Percentiles rank a stretch among this genome's conserved stretches.
phyloP scores from a whole-genome alignment of 2,329 filamentous ascomycete genomes.

The Apiospora kogelbergensis region DNA sequence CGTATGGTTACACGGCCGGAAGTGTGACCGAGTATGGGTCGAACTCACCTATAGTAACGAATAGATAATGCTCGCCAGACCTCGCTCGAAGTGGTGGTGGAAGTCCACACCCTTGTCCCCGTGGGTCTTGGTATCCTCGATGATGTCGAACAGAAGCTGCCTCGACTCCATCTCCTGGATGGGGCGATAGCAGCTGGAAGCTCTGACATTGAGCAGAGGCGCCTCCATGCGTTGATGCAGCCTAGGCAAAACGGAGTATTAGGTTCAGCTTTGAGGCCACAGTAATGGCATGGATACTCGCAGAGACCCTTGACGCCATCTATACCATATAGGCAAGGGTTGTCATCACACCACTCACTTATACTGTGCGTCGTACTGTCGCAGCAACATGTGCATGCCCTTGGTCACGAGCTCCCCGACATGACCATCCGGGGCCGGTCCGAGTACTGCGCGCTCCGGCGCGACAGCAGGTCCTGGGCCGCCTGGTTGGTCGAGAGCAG shows the following conservation, averaged over 20 bases:
- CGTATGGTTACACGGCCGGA: neutral
- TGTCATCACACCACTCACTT: constrained; percentile 9
- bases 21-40: neutral
- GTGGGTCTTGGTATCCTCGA: constrained; percentile 28
- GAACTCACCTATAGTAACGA: constrained; percentile 29
- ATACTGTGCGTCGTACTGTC: constrained; percentile 40
- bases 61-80: constrained; percentile 38
- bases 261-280: neutral
- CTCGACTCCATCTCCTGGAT: constrained; percentile 47
- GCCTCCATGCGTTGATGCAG: constrained; percentile 39
- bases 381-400: constrained; percentile 39
- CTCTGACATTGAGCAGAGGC: constrained; percentile 30
- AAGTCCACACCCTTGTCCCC: constrained; percentile 28
- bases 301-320: neutral
- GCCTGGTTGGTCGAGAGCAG: constrained; percentile 15
- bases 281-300: neutral
- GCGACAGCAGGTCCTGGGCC: constrained; percentile 19
- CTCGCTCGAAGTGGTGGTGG: constrained; percentile 33
- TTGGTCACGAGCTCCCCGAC: constrained; percentile 33
- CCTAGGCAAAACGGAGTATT: neutral
- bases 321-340: neutral
- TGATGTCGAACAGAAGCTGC: constrained; percentile 41
- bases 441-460: constrained; percentile 19
- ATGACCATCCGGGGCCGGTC: constrained; percentile 28
- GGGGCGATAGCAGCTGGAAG: constrained; percentile 35